Conservation (phyloP, 176 grass and related monocot genomes). For the Musa schizocarpa region DNA sequence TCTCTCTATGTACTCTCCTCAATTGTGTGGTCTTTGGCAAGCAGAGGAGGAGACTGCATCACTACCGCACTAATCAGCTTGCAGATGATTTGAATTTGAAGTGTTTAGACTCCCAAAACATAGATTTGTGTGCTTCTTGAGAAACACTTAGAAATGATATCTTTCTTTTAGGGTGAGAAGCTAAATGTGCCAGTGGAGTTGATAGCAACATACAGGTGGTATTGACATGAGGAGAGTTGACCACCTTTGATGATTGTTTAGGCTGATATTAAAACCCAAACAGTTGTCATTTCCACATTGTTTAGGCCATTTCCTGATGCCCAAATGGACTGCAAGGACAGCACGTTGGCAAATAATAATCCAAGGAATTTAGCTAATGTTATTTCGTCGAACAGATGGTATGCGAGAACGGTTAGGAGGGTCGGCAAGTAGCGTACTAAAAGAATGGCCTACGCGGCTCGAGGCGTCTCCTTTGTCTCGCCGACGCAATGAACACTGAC, state of each 20-base stretch:
- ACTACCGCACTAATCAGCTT: not conserved
- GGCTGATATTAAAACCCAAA: not conserved
- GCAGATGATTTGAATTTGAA: not conserved
- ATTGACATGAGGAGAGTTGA: conserved; percentile 1
- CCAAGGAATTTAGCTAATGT: not conserved
- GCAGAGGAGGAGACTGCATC: not conserved
- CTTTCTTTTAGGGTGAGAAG: too few relatives aligned
- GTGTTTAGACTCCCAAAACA: not conserved
- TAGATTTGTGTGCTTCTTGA: too few relatives aligned
- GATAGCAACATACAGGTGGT: not conserved
- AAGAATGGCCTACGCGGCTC: not conserved
- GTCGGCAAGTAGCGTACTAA: not conserved
- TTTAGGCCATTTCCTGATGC: not conserved
- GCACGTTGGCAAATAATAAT: not conserved
- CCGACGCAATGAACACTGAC: not conserved
- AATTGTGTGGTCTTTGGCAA: not conserved
- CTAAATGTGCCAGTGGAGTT: not conserved
- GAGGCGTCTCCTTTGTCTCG: conserved; percentile 4
- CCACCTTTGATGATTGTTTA: not conserved
- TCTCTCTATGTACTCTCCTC: too few relatives aligned
- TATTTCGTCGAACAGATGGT: too few relatives aligned
- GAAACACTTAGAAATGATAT: too few relatives aligned
- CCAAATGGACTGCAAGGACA: not conserved
- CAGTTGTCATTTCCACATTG: not conserved
- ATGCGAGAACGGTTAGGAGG: not conserved